Percentiles rank a stretch among this genome's conserved stretches.
Evolutionary conservation across 768 basidiomycete genomes (phyloP).

Genomic region (Lenzites betulinus): DNA sequence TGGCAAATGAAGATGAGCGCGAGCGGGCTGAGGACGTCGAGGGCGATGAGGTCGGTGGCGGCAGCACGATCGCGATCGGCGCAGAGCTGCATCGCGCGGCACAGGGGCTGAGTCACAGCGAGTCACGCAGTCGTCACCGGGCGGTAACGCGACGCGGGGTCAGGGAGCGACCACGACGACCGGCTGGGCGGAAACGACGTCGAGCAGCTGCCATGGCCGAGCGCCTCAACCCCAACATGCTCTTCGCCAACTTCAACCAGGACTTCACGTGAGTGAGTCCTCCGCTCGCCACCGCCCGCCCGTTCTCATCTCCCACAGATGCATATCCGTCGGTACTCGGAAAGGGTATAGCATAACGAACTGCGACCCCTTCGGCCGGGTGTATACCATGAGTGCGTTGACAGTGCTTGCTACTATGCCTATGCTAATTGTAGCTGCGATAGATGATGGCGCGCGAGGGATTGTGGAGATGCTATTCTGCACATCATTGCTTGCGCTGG

Average conservation of each 20-base stretch:
- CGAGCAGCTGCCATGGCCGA: slow-evolving; percentile 36
- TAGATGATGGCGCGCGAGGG: slow-evolving; percentile 91
- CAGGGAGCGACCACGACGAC: slow-evolving; percentile 13
- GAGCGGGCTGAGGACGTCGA: neutral
- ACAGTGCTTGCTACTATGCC: no score
- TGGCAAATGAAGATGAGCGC: neutral
- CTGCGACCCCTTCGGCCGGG: slow-evolving; percentile 95
- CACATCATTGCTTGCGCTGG: slow-evolving; percentile 95
- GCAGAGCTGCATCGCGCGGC: neutral
- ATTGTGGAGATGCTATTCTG: slow-evolving; percentile 99
- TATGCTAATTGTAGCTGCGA: no score
- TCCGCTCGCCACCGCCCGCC: neutral
- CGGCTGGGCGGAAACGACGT: neutral
- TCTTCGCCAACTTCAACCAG: slow-evolving; percentile 97
- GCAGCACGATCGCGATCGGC: neutral
- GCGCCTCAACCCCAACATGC: slow-evolving; percentile 51
- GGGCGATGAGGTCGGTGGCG: neutral
- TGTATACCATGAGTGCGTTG: slow-evolving; percentile 85
- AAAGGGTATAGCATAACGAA: slow-evolving; percentile 98
- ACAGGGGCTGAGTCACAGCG: neutral
- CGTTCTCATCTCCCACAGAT: slow-evolving; percentile 44
- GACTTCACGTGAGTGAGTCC: slow-evolving; percentile 77
- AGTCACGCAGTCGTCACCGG: slow-evolving; percentile 15
- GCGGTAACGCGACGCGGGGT: slow-evolving; percentile 8
- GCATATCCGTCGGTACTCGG: slow-evolving; percentile 91